Evolutionary conservation across 208 protist species (phyloP).

Genomic region (Acanthamoeba culbertsoni): DNA sequence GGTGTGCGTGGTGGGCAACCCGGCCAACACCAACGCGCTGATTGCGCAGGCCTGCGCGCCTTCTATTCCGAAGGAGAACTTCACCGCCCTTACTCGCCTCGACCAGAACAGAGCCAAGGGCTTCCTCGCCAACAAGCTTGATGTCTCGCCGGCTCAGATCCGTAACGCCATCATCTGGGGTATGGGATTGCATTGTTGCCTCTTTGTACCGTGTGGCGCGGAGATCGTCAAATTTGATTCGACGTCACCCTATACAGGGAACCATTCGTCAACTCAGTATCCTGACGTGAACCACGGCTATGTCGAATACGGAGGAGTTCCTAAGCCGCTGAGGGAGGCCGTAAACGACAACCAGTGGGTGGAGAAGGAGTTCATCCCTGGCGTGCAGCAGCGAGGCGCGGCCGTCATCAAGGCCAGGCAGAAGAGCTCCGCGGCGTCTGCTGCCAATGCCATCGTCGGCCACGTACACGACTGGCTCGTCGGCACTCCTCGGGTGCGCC

Average conservation of each 20-base stretch:
- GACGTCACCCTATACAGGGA: slow-evolving; percentile 85
- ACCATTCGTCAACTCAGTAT: slow-evolving; percentile 93
- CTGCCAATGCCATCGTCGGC: slow-evolving; percentile 86
- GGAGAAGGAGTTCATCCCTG: slow-evolving; percentile 85
- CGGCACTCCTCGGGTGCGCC: slow-evolving; percentile 74
- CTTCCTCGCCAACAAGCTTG: slow-evolving; percentile 85
- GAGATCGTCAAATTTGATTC: too few relatives aligned
- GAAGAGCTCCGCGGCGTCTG: slow-evolving; percentile 92
- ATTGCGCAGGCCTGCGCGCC: slow-evolving; percentile 86
- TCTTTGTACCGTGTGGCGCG: too few relatives aligned
- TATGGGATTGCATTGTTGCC: neutral
- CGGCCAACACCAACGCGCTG: slow-evolving; percentile 96
- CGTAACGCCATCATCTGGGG: slow-evolving; percentile 35
- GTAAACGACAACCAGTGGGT: slow-evolving; percentile 86
- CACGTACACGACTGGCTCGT: slow-evolving; percentile 84
- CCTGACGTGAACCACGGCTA: slow-evolving; percentile 90
- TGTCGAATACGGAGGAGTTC: slow-evolving; percentile 66
- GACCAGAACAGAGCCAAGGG: slow-evolving; percentile 94
- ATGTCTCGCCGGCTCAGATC: neutral
- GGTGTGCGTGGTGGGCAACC: slow-evolving; percentile 95
- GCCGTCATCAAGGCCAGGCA: slow-evolving; percentile 90
- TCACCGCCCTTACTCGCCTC: slow-evolving; percentile 95
- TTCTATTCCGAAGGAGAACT: slow-evolving; percentile 87
- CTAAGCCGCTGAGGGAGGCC: slow-evolving; percentile 74
- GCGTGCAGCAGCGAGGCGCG: slow-evolving; percentile 91